Evolutionary conservation across 2,329 filamentous ascomycete genomes (phyloP), one percentile per base, ranked within the genome.

Genomic region (Colletotrichum sp.): DNA sequence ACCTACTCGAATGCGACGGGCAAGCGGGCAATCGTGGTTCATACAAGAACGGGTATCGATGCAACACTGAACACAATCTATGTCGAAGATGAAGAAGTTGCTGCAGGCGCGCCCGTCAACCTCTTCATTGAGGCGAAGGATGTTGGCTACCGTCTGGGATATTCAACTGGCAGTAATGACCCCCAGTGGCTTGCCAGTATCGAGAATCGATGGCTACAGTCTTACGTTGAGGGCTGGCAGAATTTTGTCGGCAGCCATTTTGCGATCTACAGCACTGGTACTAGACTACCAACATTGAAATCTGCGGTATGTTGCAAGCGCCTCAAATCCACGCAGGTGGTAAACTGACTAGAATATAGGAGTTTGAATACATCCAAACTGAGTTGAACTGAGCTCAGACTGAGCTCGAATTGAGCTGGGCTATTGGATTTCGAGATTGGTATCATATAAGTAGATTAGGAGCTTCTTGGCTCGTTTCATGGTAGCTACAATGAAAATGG

Each of bases 241-340:
- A 78, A 78, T 55, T 78, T 78, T 48, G 76, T 78, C 3, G 76
- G 76, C 5, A 75, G 71, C 5, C 76, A 78, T n/a, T 75, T 78
- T 32, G 76, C 67, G 4, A 78, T 78, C 21, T 78, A 77, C 28
- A 74, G 21, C 28, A 77, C 76, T 7, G 76, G 76, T 6, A 71
- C 67, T 2, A 67, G 58, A 18, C 66, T 78, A 9, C 76, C 76
- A 1, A 78, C 60, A 8, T 36, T 77, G 4, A 78, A 72, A 24
- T 16, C 60, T 10, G 76, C 74, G 15, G 76, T 77, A 60, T 43
- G 64, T 71, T 21, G n/a, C 43, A 12, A 21, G 4, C 9, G 6
- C 6, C 10, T 12, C 2, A 0, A 0, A 5, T 16, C 7, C 26
- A 21, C 6, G 15, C 5, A 13, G 13, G 13, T 8, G 3, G 2